These are phyloP conservation scores for Colletotrichum salicis DNA, from an alignment of 2,329 filamentous ascomycete genomes.

Conservation along the genomic window DNA sequence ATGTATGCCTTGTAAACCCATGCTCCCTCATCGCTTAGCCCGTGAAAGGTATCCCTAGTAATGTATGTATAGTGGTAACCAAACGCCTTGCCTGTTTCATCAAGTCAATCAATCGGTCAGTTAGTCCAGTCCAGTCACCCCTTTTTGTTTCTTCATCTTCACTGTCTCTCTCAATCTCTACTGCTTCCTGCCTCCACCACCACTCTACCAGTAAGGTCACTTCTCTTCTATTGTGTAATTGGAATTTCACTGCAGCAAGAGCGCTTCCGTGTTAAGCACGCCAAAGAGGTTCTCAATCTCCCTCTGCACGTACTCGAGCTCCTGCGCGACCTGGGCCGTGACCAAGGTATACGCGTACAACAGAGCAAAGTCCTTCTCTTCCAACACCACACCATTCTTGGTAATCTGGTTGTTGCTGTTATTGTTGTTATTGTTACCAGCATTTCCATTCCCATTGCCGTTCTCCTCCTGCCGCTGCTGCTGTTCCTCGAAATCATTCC, in stretches of 20 bases:
- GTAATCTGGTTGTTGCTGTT: slow-evolving; percentile 31
- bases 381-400: slow-evolving; percentile 55
- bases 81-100: slow-evolving; percentile 2
- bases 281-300: slow-evolving; percentile 74
- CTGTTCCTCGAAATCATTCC: slow-evolving; percentile 52
- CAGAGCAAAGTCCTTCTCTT: slow-evolving; percentile 87
- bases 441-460: slow-evolving; percentile 32
- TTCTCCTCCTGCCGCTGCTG: slow-evolving; percentile 38
- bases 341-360: slow-evolving; percentile 89
- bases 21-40: slow-evolving; percentile 1
- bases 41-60: neutral
- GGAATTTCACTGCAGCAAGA: slow-evolving; percentile 62
- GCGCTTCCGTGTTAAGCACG: slow-evolving; percentile 68
- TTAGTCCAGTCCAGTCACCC: neutral
- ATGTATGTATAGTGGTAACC: neutral
- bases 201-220: neutral
- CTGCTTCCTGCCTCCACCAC: neutral
- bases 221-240: neutral
- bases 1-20: slow-evolving; percentile 1
- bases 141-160: neutral
- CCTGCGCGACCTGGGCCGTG: slow-evolving; percentile 73
- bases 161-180: neutral
- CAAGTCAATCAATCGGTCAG: neutral
- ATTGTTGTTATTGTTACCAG: slow-evolving; percentile 5
- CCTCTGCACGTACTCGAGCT: slow-evolving; percentile 68